These are phyloP conservation scores for Capronia americana DNA, from an alignment of 2,329 filamentous ascomycete species.

Conservation along the genomic window DNA sequence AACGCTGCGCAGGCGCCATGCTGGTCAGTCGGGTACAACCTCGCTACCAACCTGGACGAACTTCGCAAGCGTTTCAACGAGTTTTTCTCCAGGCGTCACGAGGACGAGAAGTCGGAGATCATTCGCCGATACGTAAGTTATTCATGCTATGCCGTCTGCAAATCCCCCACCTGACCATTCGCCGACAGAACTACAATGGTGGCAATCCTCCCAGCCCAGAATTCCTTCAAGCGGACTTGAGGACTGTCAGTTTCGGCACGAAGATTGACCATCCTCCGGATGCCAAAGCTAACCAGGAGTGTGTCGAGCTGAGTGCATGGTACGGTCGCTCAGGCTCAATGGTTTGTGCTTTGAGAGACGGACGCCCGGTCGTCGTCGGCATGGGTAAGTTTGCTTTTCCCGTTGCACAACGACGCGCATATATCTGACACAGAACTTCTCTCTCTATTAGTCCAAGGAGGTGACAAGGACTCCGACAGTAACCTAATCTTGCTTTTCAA, in stretches of 20 bases:
- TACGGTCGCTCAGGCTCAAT: constrained; percentile 19
- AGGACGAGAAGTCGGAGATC: constrained; percentile 13
- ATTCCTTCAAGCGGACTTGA: constrained; percentile 11
- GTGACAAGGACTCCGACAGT: background rate
- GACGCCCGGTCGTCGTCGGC: constrained; percentile 15
- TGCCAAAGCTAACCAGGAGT: constrained; percentile 14
- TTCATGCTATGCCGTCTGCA: background rate
- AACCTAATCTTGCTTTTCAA: constrained; percentile 8
- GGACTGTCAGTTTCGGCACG: constrained; percentile 24
- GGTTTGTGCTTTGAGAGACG: constrained; percentile 20
- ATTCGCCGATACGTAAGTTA: constrained; percentile 17
- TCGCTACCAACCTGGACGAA: constrained; percentile 9
- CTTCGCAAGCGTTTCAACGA: constrained; percentile 3
- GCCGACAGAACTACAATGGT: constrained; percentile 9
- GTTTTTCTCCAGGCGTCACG: constrained; percentile 7
- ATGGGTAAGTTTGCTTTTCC: constrained; percentile 17
- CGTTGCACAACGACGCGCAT: background rate
- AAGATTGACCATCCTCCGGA: constrained; percentile 3
- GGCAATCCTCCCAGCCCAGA: background rate
- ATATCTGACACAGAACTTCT: constrained; percentile 4
- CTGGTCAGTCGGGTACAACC: constrained; percentile 21
- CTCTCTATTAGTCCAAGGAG: constrained; percentile 3
- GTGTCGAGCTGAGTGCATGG: constrained; percentile 20
- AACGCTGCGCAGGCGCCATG: background rate
- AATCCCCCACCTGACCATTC: constrained; percentile 10